A percentile compares a stretch with the other conserved stretches of the same genome.
phyloP scores from a whole-genome alignment of 1,284 basidiomycete genomes.

The Ceratorhiza oryzae-sativae region DNA sequence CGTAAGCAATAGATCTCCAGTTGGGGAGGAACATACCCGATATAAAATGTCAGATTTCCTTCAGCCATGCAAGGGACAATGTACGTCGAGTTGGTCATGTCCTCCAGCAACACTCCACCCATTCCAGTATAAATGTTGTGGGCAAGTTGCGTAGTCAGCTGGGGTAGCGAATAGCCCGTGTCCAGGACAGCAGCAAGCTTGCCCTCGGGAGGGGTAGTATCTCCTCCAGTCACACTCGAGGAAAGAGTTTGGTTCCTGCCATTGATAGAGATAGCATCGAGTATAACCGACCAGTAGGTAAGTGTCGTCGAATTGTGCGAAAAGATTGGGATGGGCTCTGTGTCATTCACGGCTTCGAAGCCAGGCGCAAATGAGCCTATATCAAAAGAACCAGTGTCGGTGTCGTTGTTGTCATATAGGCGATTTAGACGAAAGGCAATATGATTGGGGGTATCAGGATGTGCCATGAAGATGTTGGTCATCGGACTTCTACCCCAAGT shows the following conservation, averaged over 20 bases:
- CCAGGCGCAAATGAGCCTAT: constrained; percentile 24
- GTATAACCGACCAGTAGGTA: constrained; percentile 10
- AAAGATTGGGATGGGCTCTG: constrained; percentile 10
- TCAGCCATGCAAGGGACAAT: constrained; percentile 12
- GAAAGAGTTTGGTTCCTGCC: constrained; percentile 26
- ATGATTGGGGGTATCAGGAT: constrained; percentile 16
- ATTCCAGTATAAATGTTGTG: constrained; percentile 8
- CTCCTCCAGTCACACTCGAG: neutral
- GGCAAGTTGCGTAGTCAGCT: constrained; percentile 10
- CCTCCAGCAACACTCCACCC: neutral
- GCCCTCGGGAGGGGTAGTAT: neutral
- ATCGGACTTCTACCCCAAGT: constrained; percentile 18
- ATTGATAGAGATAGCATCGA: constrained; percentile 21
- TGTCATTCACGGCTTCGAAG: constrained; percentile 13
- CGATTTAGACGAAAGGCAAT: constrained; percentile 20
- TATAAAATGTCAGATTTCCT: constrained; percentile 18
- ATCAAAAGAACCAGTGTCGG: constrained; percentile 22
- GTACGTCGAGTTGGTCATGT: neutral
- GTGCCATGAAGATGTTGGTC: constrained; percentile 14
- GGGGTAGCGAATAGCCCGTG: constrained; percentile 21
- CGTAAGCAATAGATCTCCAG: neutral
- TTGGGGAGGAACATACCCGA: neutral
- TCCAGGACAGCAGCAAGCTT: constrained; percentile 20
- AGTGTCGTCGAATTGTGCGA: neutral
- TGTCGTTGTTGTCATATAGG: constrained; percentile 11